A percentile compares a stretch with the other conserved stretches of the same genome.
phyloP scores from a whole-genome alignment of 2,329 filamentous ascomycete genomes.

The Epichloe amarillans region DNA sequence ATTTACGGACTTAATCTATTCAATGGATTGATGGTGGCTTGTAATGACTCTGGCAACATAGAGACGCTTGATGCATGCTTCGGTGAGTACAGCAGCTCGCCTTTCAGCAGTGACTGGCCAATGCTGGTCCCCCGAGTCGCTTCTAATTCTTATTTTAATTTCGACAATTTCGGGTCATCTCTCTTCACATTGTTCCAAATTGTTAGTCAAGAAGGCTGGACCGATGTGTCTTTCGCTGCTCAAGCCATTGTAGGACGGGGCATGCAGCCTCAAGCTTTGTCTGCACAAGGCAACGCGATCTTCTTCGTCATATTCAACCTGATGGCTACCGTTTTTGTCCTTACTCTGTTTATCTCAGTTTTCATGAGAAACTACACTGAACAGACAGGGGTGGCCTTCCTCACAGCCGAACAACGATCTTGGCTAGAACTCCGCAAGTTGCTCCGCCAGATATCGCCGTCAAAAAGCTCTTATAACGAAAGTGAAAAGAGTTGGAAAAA shows the following conservation, averaged over 20 bases:
- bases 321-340: conserved; percentile 86
- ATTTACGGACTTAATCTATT: conserved; percentile 94
- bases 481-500: conserved; percentile 67
- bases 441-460: conserved; percentile 82
- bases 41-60: conserved; percentile 53
- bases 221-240: conserved; percentile 75
- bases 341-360: conserved; percentile 95
- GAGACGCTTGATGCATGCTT: conserved; percentile 60
- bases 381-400: conserved; percentile 89
- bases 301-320: conserved; percentile 97
- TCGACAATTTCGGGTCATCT: conserved; percentile 87
- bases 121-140: conserved; percentile 68
- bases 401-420: conserved; percentile 90
- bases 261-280: conserved; percentile 55
- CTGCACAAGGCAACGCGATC: conserved; percentile 70
- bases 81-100: conserved; percentile 64
- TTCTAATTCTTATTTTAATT: conserved; percentile 73
- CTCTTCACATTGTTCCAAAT: conserved; percentile 97
- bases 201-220: conserved; percentile 97
- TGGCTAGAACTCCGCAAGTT: conserved; percentile 94
- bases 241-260: conserved; percentile 70
- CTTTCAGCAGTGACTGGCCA: conserved; percentile 62
- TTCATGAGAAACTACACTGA: conserved; percentile 99
- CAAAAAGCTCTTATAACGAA: conserved; percentile 75
- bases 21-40: conserved; percentile 63